These are phyloP conservation scores for Grammothele lineata DNA, from an alignment of 768 basidiomycete species.

Conservation along the genomic window DNA sequence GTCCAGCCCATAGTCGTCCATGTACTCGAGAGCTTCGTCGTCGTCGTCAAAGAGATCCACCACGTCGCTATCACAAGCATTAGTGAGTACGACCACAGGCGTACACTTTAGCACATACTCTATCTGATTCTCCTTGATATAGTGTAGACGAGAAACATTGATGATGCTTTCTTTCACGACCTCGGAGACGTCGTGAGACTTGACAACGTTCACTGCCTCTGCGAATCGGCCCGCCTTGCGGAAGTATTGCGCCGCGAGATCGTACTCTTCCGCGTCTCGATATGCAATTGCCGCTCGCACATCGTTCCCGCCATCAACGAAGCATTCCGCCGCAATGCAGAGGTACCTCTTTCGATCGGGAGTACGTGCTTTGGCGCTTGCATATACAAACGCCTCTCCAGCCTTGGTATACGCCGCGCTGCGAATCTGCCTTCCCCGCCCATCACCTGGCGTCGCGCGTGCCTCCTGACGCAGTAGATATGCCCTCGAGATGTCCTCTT, in stretches of 20 bases:
- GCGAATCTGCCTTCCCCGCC: too few species aligned
- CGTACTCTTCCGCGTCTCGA: constrained; percentile 36
- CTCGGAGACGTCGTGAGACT: constrained; percentile 29
- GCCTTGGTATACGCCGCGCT: too few species aligned
- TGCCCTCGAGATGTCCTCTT: constrained; percentile 33
- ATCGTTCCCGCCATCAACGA: too few species aligned
- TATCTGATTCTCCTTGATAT: constrained; percentile 35
- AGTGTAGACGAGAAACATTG: constrained; percentile 42
- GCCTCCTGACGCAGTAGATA: too few species aligned
- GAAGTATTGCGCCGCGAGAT: constrained; percentile 39
- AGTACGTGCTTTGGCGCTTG: too few species aligned
- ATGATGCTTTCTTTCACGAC: constrained; percentile 32
- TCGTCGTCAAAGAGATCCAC: constrained; percentile 41
- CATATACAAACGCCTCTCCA: too few species aligned
- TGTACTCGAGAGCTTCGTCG: constrained; percentile 51
- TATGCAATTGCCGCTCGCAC: constrained; percentile 24
- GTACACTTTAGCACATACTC: constrained; percentile 23
- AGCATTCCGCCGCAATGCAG: too few species aligned
- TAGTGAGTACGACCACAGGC: too few species aligned
- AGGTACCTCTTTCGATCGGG: constrained; percentile 20
- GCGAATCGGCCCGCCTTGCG: constrained; percentile 46
- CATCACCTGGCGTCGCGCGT: too few species aligned
- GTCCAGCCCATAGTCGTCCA: constrained; percentile 50
- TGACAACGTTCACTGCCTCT: constrained; percentile 43
- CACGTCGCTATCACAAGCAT: too few species aligned